These are phyloP conservation scores for Xeromyces bisporus DNA, from an alignment of 495 filamentous ascomycete species.

Conservation along the genomic window DNA sequence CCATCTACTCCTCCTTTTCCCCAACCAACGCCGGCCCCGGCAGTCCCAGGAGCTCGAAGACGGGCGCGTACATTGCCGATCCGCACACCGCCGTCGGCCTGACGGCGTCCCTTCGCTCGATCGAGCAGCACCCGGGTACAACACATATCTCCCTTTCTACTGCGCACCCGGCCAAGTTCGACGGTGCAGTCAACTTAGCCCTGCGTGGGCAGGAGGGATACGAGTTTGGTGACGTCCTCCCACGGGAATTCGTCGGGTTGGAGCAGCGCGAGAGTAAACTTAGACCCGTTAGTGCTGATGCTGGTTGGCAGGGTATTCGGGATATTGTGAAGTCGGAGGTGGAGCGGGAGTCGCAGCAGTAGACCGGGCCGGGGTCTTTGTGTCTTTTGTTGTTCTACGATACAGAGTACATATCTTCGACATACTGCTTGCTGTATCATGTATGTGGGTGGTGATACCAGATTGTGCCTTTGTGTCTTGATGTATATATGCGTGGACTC, in stretches of 20 bases:
- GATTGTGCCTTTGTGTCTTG: too few species aligned
- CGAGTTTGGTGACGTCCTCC: conserved; percentile 57
- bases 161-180: conserved; percentile 89
- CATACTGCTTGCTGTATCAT: too few species aligned
- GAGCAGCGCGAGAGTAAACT: conserved; percentile 36
- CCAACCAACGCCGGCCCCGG: conserved; percentile 13
- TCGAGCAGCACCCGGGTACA: conserved; percentile 30
- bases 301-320: conserved; percentile 21
- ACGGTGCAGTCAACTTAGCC: conserved; percentile 57
- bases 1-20: conserved; percentile 37
- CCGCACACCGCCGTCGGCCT: conserved; percentile 85
- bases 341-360: conserved; percentile 13
- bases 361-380: too few species aligned
- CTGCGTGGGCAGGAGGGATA: conserved; percentile 50
- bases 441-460: too few species aligned
- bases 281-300: conserved; percentile 12
- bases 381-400: too few species aligned
- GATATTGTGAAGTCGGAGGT: conserved; percentile 24
- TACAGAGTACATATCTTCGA: too few species aligned
- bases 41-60: conserved; percentile 18
- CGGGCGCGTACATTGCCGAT: conserved; percentile 59
- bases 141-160: conserved; percentile 72
- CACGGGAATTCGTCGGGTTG: conserved; percentile 59
- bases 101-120: conserved; percentile 47
- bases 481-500: too few species aligned